Evolutionary conservation across 176 grass and related monocot species (phyloP), one percentile per base, ranked within the genome.

Genomic region (Metroxylon sagu): DNA sequence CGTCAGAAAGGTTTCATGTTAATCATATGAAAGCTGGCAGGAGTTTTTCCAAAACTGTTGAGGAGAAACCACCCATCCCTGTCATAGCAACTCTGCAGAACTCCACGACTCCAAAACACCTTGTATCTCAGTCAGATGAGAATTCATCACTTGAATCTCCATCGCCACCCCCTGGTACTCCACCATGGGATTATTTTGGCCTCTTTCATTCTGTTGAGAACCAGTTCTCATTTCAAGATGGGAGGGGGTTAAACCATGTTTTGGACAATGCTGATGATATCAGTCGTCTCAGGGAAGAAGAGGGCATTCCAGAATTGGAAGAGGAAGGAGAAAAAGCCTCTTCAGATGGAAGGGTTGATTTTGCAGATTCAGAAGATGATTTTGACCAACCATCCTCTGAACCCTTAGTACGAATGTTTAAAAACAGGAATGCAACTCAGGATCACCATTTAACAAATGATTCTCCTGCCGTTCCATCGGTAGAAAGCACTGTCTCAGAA

Each of bases 281-380:
- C 25, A 71, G 62, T 16, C 76, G 14, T 75, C 75, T 97, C 31
- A 71, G 87, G 60, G 87, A 97, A 81, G 83, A 92, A 63, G 93
- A 97, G 66, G 93, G 87, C 35, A 91, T 92, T 77, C 93, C 87
- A 70, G 84, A 97, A 52, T 81, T 97, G 16, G 93, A 97, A 85
- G 69, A 81, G 74, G 87, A 97, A 65, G 75, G 50, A 71, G 84
- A 89, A 19, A 80, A 82, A 62, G 30, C 72, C 65, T 56, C 76
- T 69, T 50, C 49, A 16, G 77, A 73, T 86, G 81, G 61, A 63
- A 80, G 66, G 49, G 79, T 81, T 85, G 81, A 92, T 76, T 77
- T 89, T 26, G 55, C 19, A 53, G 85, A 83, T 16, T 85, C 82
- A 53, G 93, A 92, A 74, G 88, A 98, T 76, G 93, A 92, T 70